phyloP scores from a whole-genome alignment of 768 basidiomycete species.

The Phaeolepiota aurea region DNA sequence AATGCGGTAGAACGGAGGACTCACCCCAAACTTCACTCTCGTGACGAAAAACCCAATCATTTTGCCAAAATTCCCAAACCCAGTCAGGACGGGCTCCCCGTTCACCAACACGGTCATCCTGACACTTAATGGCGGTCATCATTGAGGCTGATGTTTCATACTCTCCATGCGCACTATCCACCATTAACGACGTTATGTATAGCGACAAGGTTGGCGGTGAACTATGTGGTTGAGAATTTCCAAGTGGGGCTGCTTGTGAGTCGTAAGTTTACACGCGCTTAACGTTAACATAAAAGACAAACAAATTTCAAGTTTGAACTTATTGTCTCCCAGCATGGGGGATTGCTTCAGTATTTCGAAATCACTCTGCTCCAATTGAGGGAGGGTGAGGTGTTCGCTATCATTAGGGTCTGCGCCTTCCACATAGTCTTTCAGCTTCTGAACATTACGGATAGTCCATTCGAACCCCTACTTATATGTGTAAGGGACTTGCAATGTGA shows the following conservation, averaged over 20 bases:
- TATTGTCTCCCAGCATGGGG: conserved; percentile 59
- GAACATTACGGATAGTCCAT: conserved; percentile 56
- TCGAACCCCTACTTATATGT: conserved; percentile 51
- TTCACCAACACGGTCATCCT: conserved; percentile 50
- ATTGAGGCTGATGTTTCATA: conserved; percentile 58
- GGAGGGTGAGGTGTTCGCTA: conserved; percentile 17
- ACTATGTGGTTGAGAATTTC: no score
- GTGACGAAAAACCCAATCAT: conserved; percentile 61
- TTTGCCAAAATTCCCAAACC: conserved; percentile 69
- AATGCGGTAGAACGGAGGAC: conserved; percentile 8
- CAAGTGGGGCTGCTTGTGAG: no score
- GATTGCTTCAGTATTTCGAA: conserved; percentile 61
- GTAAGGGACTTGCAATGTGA: conserved; percentile 1
- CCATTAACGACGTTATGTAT: conserved; percentile 56
- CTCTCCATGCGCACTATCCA: conserved; percentile 52
- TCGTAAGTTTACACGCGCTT: no score
- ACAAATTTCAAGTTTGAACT: conserved; percentile 69
- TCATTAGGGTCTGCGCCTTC: conserved; percentile 31
- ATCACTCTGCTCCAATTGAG: conserved; percentile 25
- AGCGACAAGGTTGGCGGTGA: conserved; percentile 43
- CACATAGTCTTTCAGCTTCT: conserved; percentile 48
- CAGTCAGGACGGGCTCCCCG: conserved; percentile 60
- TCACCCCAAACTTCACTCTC: conserved; percentile 72
- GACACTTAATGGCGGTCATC: conserved; percentile 65
- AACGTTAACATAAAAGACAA: conserved; percentile 12